These are phyloP conservation scores for Hymenoscyphus occultus DNA, from an alignment of 2,329 filamentous ascomycete species.

Conservation along the genomic window DNA sequence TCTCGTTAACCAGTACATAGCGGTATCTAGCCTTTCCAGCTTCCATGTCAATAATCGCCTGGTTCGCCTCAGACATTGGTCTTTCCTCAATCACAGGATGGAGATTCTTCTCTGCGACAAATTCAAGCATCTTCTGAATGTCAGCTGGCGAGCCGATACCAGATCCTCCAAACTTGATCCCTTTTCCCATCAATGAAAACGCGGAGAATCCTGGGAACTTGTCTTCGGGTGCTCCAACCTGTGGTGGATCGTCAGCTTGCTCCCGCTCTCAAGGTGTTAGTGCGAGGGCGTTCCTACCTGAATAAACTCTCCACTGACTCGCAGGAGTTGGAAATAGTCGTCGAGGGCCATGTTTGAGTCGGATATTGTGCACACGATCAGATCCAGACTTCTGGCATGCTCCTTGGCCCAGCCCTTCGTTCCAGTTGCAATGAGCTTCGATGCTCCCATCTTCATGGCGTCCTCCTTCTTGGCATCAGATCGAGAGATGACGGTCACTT, in stretches of 20 bases:
- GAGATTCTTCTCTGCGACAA: conserved; percentile 57
- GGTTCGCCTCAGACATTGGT: conserved; percentile 56
- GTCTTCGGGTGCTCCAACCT: conserved; percentile 62
- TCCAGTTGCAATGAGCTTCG: conserved; percentile 51
- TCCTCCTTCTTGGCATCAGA: conserved; percentile 56
- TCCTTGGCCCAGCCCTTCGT: conserved; percentile 59
- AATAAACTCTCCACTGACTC: conserved; percentile 58
- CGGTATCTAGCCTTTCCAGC: conserved; percentile 52
- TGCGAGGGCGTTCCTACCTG: conserved; percentile 39
- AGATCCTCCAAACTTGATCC: conserved; percentile 45
- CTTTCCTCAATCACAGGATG: conserved; percentile 56
- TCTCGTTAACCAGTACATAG: conserved; percentile 47
- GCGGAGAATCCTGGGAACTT: conserved; percentile 51
- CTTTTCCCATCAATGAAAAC: conserved; percentile 56
- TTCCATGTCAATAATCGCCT: conserved; percentile 55
- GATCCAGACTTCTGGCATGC: conserved; percentile 50
- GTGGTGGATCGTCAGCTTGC: background rate
- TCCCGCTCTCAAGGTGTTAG: background rate
- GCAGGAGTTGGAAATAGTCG: conserved; percentile 59
- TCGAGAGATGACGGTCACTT: conserved; percentile 62
- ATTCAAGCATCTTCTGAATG: conserved; percentile 59
- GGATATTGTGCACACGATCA: conserved; percentile 59
- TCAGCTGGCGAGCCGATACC: conserved; percentile 44
- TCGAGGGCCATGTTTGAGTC: conserved; percentile 58
- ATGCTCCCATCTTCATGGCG: conserved; percentile 60